A percentile compares a stretch with the other conserved stretches of the same genome.
These are phyloP conservation scores for Bathelium albidoporum DNA, from an alignment of 495 filamentous ascomycete species.

Conservation along the genomic window DNA sequence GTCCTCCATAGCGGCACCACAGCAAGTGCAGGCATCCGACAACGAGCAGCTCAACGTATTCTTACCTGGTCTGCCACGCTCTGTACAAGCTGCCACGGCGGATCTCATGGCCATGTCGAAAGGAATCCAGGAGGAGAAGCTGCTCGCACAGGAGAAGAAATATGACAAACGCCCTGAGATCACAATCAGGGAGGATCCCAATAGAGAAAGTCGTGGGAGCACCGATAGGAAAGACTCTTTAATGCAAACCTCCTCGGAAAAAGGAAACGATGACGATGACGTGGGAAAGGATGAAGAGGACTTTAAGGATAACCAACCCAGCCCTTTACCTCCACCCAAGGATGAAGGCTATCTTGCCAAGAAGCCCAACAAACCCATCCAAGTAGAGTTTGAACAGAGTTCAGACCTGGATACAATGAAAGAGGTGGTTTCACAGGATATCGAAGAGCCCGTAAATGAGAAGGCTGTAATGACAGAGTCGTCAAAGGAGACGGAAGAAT, in stretches of 20 bases:
- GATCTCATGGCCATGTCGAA: not conserved
- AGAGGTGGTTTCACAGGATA: not conserved
- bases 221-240: not conserved
- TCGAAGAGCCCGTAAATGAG: not conserved
- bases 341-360: not conserved
- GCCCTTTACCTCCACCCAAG: constrained; percentile 1
- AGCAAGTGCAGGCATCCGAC: not conserved
- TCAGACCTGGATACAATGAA: not conserved
- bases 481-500: not conserved
- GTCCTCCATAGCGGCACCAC: not conserved
- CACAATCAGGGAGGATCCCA: not conserved
- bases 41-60: not conserved
- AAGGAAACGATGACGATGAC: too few species aligned
- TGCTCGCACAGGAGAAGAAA: not conserved
- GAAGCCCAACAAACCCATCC: not conserved
- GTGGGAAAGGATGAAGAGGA: too few species aligned
- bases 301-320: not conserved
- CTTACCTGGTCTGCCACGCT: not conserved
- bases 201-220: not conserved
- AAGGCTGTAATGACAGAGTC: not conserved
- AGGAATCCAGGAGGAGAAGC: not conserved
- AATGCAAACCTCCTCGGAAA: not conserved
- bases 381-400: not conserved
- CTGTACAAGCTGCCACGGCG: not conserved
- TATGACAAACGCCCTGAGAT: not conserved